Evolutionary conservation across 805 yeast species (phyloP).

Genomic region (Yamadazyma scolyti): DNA sequence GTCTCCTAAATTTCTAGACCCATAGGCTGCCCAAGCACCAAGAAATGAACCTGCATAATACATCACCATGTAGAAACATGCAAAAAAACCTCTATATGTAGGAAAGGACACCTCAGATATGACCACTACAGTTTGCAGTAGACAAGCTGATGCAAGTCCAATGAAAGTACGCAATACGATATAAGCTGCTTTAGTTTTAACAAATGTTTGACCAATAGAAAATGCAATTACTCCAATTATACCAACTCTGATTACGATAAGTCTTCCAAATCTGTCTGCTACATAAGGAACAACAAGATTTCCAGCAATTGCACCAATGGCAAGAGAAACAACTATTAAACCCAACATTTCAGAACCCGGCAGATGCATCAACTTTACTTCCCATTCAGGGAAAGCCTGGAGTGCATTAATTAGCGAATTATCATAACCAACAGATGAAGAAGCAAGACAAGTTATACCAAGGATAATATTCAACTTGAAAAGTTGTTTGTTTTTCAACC

Average conservation of each 20-base stretch:
- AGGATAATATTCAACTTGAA: slow-evolving; percentile 29
- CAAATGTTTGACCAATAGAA: too few species aligned
- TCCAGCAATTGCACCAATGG: too few species aligned
- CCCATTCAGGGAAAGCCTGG: too few species aligned
- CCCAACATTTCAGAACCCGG: too few species aligned
- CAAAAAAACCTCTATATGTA: slow-evolving; percentile 31
- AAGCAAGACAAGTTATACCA: slow-evolving; percentile 37
- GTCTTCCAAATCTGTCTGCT: too few species aligned
- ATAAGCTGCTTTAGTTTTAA: too few species aligned
- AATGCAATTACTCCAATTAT: too few species aligned
- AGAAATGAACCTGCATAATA: slow-evolving; percentile 50
- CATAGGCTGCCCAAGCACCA: slow-evolving; percentile 48
- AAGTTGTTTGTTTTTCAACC: slow-evolving; percentile 33
- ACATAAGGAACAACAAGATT: too few species aligned
- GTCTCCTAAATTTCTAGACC: too few species aligned
- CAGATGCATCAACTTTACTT: too few species aligned
- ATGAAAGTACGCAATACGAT: slow-evolving; percentile 43
- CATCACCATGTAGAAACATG: slow-evolving; percentile 42
- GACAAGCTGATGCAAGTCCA: slow-evolving; percentile 41
- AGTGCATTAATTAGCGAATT: too few species aligned
- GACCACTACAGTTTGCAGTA: slow-evolving; percentile 41
- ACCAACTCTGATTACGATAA: neutral
- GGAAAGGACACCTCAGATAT: slow-evolving; percentile 49
- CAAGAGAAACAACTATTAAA: too few species aligned
- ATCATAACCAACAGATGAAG: slow-evolving; percentile 45